A percentile compares a stretch with the other conserved stretches of the same genome.
Evolutionary conservation across 192 early-diverging fungal species (phyloP).

Genomic region (Geranomyces michiganensis): DNA sequence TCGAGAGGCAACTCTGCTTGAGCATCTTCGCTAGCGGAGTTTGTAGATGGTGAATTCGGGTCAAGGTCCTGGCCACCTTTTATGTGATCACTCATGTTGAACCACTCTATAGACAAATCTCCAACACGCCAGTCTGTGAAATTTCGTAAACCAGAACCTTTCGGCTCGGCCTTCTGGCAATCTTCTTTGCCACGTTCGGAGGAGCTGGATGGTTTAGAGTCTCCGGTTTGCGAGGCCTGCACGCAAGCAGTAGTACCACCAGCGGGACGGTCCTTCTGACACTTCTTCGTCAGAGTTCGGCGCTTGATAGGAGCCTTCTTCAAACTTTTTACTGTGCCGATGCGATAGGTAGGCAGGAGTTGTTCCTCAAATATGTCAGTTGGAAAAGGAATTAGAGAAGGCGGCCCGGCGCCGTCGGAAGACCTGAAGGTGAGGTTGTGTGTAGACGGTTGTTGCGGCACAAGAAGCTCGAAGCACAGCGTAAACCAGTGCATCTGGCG

Average conservation of each 20-base stretch:
- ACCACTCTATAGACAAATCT: conserved; percentile 32
- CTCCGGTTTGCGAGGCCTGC: neutral
- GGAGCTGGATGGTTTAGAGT: neutral
- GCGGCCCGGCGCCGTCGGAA: neutral
- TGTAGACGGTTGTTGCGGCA: conserved; percentile 4
- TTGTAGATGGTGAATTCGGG: neutral
- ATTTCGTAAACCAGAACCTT: neutral
- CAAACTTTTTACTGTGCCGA: conserved; percentile 13
- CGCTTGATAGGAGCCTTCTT: neutral
- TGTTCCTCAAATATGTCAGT: conserved; percentile 20
- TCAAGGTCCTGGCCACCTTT: neutral
- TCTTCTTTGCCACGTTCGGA: neutral
- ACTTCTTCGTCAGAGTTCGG: conserved; percentile 2
- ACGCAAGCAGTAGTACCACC: neutral
- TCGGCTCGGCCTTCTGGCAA: neutral
- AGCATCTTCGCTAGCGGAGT: neutral
- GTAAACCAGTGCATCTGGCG: conserved; percentile 26
- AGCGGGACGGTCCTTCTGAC: neutral
- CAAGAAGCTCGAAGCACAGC: conserved; percentile 26
- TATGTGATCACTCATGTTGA: conserved; percentile 12
- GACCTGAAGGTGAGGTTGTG: neutral
- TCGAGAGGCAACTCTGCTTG: neutral
- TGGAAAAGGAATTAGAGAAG: conserved; percentile 14
- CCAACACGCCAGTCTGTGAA: conserved; percentile 31
- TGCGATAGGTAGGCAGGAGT: conserved; percentile 27